Evolutionary conservation across 1,139 yeast genomes (phyloP), one percentile per base, ranked within the genome.

Genomic region (Saccharomyces hybrid): DNA sequence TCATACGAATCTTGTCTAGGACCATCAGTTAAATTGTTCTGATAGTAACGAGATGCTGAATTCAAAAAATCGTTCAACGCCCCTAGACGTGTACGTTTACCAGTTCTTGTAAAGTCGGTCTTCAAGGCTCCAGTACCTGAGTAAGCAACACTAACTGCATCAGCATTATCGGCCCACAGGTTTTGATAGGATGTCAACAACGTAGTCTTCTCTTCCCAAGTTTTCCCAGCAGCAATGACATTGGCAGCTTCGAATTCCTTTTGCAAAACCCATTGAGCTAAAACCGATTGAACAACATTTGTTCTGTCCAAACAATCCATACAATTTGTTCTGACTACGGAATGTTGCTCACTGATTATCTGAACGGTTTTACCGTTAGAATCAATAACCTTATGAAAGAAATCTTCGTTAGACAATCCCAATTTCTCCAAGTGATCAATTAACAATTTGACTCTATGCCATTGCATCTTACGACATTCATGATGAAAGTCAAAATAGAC

Each of bases 231-330:
- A 13, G 70, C 55, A 38, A 76, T 61, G 11, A 77, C 66, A 1
- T 64, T 61, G 5, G 72, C 65, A n/a, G 60, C 69, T 57, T 71
- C 72, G 55, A 93, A 79, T 73, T 89, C 96, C 57, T 75, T 76
- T 70, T 89, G 96, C 62, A 95, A 78, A 52, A 86, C 83, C 89
- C 95, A 88, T 57, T 93, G 84, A 4, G 88, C 98, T 57, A 93
- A 73, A 55, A 89, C 88, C n/a, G 95, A 85, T 74, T 93, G 99
- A 28, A 93, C 99, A 51, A 93, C 99, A 68, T 93, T 93, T 25
- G 99, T 93, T 73, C 99, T 83, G 71, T 93, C 99, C 62, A 93
- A 78, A 73, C 99, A 93, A 74, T 93, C 99, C 98, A 93, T 95
- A 76, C 99, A 93, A 73, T 93, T 93, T 13, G 99, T 88, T 69